Conservation (phyloP, 768 basidiomycete species). For the Boletus pseudo-olivaceus region DNA sequence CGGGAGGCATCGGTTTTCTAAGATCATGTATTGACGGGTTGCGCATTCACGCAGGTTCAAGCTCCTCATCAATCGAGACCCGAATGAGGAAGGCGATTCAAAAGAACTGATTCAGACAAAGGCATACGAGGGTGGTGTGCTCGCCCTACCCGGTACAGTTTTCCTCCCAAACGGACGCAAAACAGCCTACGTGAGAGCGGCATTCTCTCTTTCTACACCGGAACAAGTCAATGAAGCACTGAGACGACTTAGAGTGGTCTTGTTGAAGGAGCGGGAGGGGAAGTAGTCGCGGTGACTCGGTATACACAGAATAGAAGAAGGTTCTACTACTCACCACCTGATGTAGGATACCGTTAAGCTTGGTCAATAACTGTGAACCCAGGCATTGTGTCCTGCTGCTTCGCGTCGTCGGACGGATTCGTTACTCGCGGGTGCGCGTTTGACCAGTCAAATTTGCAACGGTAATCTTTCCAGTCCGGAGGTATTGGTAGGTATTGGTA, state of each 20-base stretch:
- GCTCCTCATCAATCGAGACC: constrained; percentile 42
- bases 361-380: neutral
- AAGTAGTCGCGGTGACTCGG: constrained; percentile 1
- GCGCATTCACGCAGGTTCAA: constrained; percentile 55
- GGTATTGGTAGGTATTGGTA: too few relatives aligned
- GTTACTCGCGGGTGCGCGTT: neutral
- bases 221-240: constrained; percentile 75
- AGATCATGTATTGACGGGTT: constrained; percentile 18
- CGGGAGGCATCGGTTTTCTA: constrained; percentile 1
- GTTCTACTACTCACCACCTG: neutral
- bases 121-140: constrained; percentile 76
- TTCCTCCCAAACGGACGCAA: constrained; percentile 72
- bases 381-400: neutral
- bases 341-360: constrained; percentile 5
- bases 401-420: neutral
- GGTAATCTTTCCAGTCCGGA: neutral
- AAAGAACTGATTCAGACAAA: constrained; percentile 66
- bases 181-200: constrained; percentile 74
- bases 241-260: constrained; percentile 49
- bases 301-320: neutral
- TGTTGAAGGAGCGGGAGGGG: constrained; percentile 24
- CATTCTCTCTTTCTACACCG: constrained; percentile 68
- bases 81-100: constrained; percentile 57
- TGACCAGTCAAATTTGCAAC: neutral
- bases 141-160: constrained; percentile 84